Evolutionary conservation across 164 flowering plant genomes (phyloP), one percentile per base, ranked within the genome.

Genomic region (Litsea cubeba): DNA sequence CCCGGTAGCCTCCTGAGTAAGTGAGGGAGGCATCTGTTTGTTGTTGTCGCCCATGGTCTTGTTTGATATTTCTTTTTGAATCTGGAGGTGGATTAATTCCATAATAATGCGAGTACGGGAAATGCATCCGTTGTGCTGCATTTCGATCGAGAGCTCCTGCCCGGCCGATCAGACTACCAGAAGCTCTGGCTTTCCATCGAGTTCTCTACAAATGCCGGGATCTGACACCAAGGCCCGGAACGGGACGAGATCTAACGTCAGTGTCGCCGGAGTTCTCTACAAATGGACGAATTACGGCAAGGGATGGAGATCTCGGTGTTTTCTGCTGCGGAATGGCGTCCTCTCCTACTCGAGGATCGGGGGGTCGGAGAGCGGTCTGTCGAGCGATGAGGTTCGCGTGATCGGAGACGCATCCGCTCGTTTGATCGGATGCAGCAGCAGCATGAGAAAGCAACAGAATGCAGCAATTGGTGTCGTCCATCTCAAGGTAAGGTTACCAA

Each of bases 221-320:
- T 85, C 92, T 78, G 89, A 85, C 2, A 69, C 66, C 76, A 78
- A 24, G 30, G 51, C 77, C 24, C 75, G 75, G n/a, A 60, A 74
- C 35, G 71, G 75, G 69, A 62, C 76, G 68, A 86, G 85, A 82
- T 85, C 87, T 30, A 85, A 81, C 40, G 77, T 72, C 24, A 78
- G 81, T 18, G 91, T 92, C 54, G 96, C 96, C 35, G 98, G 97
- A 35, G 85, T 90, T 6, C 79, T 95, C 8, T 83, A 90, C 81
- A 95, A 95, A 82, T 95, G 98, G 98, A 91, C 97, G 23, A 95
- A 95, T 85, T 95, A 87, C 86, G 85, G 92, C 15, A 95, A 92
- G 78, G 98, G 98, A 3, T 95, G 98, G 98, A 88, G 97, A 86
- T 89, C 92, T 67, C 78, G 98, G 68, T 94, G 97, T 97, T 94